Percentiles rank a stretch among this genome's conserved stretches.
Evolutionary conservation across 495 filamentous ascomycete genomes (phyloP).

Genomic region (Penicillium paxilli): DNA sequence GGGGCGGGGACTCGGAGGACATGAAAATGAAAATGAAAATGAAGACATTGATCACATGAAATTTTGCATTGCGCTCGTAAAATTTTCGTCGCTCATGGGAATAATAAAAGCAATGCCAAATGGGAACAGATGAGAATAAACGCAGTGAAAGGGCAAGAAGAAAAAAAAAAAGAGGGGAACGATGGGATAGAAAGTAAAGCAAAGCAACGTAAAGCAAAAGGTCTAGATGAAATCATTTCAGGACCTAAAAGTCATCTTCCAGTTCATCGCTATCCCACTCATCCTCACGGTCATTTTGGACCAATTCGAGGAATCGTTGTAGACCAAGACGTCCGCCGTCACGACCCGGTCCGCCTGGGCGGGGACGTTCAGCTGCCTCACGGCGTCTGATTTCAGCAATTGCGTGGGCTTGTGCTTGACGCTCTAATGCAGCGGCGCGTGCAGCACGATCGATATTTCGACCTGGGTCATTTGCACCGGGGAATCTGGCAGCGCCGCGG

Average conservation of each 20-base stretch:
- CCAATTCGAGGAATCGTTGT: constrained; percentile 55
- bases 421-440: constrained; percentile 42
- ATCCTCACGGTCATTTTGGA: constrained; percentile 58
- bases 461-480: constrained; percentile 25
- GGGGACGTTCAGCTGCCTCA: constrained; percentile 3
- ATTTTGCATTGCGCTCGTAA: neutral
- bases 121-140: neutral
- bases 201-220: neutral
- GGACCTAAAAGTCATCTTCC: constrained; percentile 41
- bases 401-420: constrained; percentile 44
- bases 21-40: neutral
- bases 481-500: constrained; percentile 13
- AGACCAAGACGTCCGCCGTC: constrained; percentile 34
- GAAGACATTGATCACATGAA: neutral
- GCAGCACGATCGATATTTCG: constrained; percentile 37
- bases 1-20: no score
- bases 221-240: no score
- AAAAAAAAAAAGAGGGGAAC: neutral
- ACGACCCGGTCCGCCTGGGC: neutral
- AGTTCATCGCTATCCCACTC: constrained; percentile 66
- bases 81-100: constrained; percentile 5
- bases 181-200: neutral
- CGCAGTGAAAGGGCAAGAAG: neutral
- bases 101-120: neutral
- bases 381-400: constrained; percentile 44